These are phyloP conservation scores for Kuraishia cidri DNA, from an alignment of 805 yeast species.

Conservation along the genomic window DNA sequence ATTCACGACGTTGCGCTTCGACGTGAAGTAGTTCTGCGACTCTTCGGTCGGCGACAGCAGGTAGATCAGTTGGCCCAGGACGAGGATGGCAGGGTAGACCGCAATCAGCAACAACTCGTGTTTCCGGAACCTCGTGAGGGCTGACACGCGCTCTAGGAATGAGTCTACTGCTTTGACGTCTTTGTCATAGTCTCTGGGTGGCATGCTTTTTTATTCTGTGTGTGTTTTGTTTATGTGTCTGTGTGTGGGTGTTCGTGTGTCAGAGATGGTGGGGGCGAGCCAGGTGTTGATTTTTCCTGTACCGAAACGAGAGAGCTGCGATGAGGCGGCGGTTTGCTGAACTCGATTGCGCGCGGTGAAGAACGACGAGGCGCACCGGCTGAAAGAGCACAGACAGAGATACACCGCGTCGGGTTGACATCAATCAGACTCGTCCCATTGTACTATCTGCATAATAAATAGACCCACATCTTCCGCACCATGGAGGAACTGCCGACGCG, in stretches of 20 bases:
- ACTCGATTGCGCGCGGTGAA: too few species aligned
- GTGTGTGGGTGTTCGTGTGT: background rate
- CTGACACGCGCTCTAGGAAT: background rate
- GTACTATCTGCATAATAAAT: too few species aligned
- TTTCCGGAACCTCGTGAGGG: background rate
- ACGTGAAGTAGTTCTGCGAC: constrained; percentile 39
- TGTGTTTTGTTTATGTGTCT: too few species aligned
- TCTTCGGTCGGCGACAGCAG: constrained; percentile 23
- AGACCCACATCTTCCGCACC: too few species aligned
- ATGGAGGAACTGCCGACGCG: constrained; percentile 45
- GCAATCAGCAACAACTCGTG: constrained; percentile 4
- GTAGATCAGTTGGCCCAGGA: constrained; percentile 43
- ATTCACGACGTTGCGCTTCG: constrained; percentile 67
- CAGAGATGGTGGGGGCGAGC: background rate
- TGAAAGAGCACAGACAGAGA: too few species aligned
- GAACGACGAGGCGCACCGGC: too few species aligned
- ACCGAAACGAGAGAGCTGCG: too few species aligned
- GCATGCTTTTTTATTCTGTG: background rate
- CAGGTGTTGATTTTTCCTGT: background rate
- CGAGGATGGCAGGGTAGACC: constrained; percentile 31
- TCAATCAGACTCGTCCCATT: too few species aligned
- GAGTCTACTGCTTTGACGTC: background rate
- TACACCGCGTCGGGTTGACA: too few species aligned
- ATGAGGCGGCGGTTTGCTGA: too few species aligned
- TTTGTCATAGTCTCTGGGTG: background rate